Percentiles rank a stretch among this genome's conserved stretches.
These are phyloP conservation scores for Penicillium sp. DNA, from an alignment of 2,329 filamentous ascomycete species.

Conservation along the genomic window DNA sequence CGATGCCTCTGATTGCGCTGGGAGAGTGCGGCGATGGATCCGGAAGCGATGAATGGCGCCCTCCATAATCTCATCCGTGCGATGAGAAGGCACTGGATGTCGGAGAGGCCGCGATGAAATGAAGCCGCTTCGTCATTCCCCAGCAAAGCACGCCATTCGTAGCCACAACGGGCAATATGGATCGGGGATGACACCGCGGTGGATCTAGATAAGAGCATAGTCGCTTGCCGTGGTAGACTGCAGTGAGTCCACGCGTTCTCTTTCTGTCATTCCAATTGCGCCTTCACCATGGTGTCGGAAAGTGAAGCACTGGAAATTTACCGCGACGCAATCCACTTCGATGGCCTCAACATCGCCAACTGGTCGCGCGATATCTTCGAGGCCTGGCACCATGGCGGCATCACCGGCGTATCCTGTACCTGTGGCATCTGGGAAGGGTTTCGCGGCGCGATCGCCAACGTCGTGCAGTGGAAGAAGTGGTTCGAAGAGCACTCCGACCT, in stretches of 20 bases:
- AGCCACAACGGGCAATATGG: background rate
- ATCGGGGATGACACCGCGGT: slow-evolving; percentile 3
- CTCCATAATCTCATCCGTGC: slow-evolving; percentile 6
- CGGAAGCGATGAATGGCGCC: slow-evolving; percentile 13
- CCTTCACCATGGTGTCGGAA: slow-evolving; percentile 32
- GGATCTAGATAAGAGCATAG: slow-evolving; percentile 22
- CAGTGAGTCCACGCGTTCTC: too few species aligned
- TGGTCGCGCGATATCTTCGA: slow-evolving; percentile 42
- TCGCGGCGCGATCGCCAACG: slow-evolving; percentile 38
- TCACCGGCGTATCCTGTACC: slow-evolving; percentile 44
- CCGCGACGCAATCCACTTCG: slow-evolving; percentile 40
- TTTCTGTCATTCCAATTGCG: background rate
- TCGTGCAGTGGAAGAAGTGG: slow-evolving; percentile 46
- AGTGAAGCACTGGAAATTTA: slow-evolving; percentile 39
- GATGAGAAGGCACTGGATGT: background rate
- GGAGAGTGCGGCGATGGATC: slow-evolving; percentile 2
- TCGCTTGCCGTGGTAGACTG: too few species aligned
- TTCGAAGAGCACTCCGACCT: slow-evolving; percentile 43
- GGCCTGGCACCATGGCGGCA: slow-evolving; percentile 40
- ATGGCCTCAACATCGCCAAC: slow-evolving; percentile 44
- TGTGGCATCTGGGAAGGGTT: slow-evolving; percentile 44
- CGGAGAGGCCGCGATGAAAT: background rate
- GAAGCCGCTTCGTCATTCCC: background rate
- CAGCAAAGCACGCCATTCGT: slow-evolving; percentile 5
- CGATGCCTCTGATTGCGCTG: background rate